Evolutionary conservation across 495 filamentous ascomycete species (phyloP), one percentile per base, ranked within the genome.

Genomic region (Penicillium daleae): DNA sequence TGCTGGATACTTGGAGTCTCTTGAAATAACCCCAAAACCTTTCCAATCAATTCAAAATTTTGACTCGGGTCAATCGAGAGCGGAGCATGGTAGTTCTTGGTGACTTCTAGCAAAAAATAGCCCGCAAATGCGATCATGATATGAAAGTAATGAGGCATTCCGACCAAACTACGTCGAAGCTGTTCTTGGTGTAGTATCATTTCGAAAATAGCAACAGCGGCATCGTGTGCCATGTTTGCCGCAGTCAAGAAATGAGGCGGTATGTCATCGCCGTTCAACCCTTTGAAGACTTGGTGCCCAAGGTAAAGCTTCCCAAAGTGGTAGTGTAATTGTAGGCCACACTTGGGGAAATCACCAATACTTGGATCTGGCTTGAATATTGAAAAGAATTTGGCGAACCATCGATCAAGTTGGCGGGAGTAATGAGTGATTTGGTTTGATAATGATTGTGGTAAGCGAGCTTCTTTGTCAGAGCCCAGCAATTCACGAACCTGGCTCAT

Each of bases 51-150:
- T 12, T 65, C 55, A 24, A 69, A 71, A 26, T 71, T 62, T 7
- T 69, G 65, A 39, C 53, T 55, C 8, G 65, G 55, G 12, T 54
- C 56, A 24, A 73, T 71, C 4, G 64, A 63, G 1, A 73, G 62
- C 40, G 69, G 71, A 6, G 51, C 52, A 39, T 68, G 51, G 35
- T 73, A 70, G 48, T 66, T 69, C 40, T 66, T 63, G 13, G 63
- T 65, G 39, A 79, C 73, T 63, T 82, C 80, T 12, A 82, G 63
- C 7, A 82, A 59, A 33, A 82, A 79, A 33, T 81, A 76, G 22
- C 73, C 74, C 2, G 80, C 80, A 54, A 79, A 80, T 1, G 78
- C 76, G 53, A 81, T 78, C 78, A 81, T 82, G 48, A 76, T 76
- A 58, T 80, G 75, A 57, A 80, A 75, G 55, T 82, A 82, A 56